Conservation (phyloP, 2,329 filamentous ascomycete species). For the Grosmannia huntii region DNA sequence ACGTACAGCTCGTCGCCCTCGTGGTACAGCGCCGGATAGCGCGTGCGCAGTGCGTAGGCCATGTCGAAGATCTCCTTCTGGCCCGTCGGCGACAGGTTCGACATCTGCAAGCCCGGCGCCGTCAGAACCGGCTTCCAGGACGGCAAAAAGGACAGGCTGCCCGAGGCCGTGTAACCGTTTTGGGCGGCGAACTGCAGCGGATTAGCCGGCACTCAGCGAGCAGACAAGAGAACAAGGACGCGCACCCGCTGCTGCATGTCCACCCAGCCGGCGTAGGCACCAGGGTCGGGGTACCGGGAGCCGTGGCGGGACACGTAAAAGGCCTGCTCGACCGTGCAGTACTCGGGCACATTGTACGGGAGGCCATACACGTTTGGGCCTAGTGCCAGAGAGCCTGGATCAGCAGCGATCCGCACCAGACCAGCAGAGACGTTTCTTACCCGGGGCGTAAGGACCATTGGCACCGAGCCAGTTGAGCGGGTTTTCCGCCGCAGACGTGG, state of each 20-base stretch:
- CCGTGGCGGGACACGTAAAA: slow-evolving; percentile 49
- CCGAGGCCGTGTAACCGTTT: slow-evolving; percentile 35
- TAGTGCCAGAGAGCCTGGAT: slow-evolving; percentile 9
- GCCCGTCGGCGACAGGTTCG: slow-evolving; percentile 46
- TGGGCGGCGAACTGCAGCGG: slow-evolving; percentile 35
- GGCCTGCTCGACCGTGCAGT: slow-evolving; percentile 47
- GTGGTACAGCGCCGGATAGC: slow-evolving; percentile 35
- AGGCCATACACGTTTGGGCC: slow-evolving; percentile 45
- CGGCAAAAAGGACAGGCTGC: slow-evolving; percentile 42
- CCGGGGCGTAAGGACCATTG: slow-evolving; percentile 36
- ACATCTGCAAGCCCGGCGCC: slow-evolving; percentile 40
- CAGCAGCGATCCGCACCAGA: neutral
- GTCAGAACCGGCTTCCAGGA: slow-evolving; percentile 45
- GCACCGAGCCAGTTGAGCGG: slow-evolving; percentile 36
- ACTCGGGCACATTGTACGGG: slow-evolving; percentile 37
- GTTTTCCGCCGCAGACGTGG: slow-evolving; percentile 12
- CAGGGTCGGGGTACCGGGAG: slow-evolving; percentile 47
- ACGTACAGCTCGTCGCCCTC: slow-evolving; percentile 40
- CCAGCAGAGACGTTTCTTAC: neutral
- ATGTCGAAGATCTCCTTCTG: slow-evolving; percentile 48
- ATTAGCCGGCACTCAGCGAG: neutral
- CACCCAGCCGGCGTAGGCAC: slow-evolving; percentile 46
- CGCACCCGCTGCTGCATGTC: slow-evolving; percentile 29
- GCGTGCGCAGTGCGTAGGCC: slow-evolving; percentile 37
- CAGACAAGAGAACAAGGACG: neutral